Percentiles rank a stretch among this genome's conserved stretches.
Conservation (phyloP, 1,139 yeast species). For the Saccharomyces hybrid region DNA sequence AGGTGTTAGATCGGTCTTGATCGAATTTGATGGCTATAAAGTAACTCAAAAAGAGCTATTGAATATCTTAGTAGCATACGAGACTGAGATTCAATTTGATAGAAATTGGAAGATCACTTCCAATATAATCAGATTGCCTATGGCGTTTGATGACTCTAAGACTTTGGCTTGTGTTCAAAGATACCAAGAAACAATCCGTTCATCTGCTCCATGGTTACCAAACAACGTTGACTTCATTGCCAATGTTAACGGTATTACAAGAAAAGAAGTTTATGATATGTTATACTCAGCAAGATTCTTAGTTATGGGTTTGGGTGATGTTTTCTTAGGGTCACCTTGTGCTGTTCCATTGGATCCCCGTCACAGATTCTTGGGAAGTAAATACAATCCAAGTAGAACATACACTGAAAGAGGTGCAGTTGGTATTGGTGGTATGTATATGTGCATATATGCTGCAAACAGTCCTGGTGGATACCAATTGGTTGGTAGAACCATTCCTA, state of each 20-base stretch:
- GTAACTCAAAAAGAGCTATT: slow-evolving; percentile 57
- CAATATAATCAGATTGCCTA: slow-evolving; percentile 75
- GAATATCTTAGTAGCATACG: slow-evolving; percentile 61
- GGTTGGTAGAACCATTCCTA: slow-evolving; percentile 93
- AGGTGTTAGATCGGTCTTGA: slow-evolving; percentile 89
- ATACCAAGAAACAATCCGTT: slow-evolving; percentile 86
- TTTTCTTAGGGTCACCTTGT: slow-evolving; percentile 95
- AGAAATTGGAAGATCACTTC: slow-evolving; percentile 83
- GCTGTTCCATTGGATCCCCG: slow-evolving; percentile 97
- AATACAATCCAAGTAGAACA: slow-evolving; percentile 94
- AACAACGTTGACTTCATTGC: slow-evolving; percentile 95
- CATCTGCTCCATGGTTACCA: slow-evolving; percentile 96
- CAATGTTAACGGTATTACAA: slow-evolving; percentile 69
- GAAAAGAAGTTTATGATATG: slow-evolving; percentile 73
- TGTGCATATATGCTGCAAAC: slow-evolving; percentile 97
- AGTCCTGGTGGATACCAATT: slow-evolving; percentile 98
- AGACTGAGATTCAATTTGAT: slow-evolving; percentile 61
- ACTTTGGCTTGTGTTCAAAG: slow-evolving; percentile 84
- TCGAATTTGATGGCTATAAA: slow-evolving; percentile 62
- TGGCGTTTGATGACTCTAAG: slow-evolving; percentile 91
- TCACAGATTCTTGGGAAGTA: slow-evolving; percentile 84
- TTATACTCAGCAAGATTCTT: slow-evolving; percentile 81
- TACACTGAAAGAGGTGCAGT: slow-evolving; percentile 95
- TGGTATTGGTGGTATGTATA: slow-evolving; percentile 96
- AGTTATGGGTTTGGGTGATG: slow-evolving; percentile 94